These are phyloP conservation scores for Huntiella decipiens DNA, from an alignment of 2,329 filamentous ascomycete species.

Conservation along the genomic window DNA sequence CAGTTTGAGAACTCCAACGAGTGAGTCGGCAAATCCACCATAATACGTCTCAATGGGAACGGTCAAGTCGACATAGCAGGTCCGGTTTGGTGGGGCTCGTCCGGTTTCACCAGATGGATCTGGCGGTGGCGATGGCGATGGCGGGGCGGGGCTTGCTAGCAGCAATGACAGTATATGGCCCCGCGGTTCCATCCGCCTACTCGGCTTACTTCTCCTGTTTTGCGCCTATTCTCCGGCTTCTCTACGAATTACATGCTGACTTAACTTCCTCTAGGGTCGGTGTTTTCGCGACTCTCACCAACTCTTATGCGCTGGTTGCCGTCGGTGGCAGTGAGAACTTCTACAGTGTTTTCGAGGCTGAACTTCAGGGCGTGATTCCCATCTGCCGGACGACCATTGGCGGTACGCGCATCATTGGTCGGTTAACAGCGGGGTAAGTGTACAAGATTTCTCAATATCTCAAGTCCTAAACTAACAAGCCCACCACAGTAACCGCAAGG, in stretches of 20 bases:
- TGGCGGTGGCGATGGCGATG: no score
- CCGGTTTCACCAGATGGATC: no score
- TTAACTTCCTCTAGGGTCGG: conserved; percentile 47
- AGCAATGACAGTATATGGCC: no score
- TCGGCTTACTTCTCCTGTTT: no score
- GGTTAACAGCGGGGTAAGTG: conserved; percentile 72
- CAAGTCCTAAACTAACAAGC: background rate
- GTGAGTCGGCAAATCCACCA: conserved; percentile 29
- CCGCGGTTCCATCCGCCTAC: no score
- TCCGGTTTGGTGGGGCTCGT: no score
- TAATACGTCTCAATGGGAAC: background rate
- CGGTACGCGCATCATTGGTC: conserved; percentile 86
- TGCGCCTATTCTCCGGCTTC: no score
- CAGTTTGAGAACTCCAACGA: conserved; percentile 86
- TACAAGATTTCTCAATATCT: background rate
- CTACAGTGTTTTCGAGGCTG: conserved; percentile 95
- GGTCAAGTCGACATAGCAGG: background rate
- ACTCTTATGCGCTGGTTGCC: conserved; percentile 88
- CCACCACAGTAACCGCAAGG: conserved; percentile 63
- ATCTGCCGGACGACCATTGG: conserved; percentile 95
- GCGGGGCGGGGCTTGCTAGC: no score
- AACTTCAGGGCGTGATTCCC: conserved; percentile 91
- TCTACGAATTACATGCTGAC: conserved; percentile 12
- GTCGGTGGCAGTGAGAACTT: conserved; percentile 97
- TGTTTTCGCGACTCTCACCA: conserved; percentile 91